phyloP scores from a whole-genome alignment of 352 stramenopile species.

The Pythium apleroticum region DNA sequence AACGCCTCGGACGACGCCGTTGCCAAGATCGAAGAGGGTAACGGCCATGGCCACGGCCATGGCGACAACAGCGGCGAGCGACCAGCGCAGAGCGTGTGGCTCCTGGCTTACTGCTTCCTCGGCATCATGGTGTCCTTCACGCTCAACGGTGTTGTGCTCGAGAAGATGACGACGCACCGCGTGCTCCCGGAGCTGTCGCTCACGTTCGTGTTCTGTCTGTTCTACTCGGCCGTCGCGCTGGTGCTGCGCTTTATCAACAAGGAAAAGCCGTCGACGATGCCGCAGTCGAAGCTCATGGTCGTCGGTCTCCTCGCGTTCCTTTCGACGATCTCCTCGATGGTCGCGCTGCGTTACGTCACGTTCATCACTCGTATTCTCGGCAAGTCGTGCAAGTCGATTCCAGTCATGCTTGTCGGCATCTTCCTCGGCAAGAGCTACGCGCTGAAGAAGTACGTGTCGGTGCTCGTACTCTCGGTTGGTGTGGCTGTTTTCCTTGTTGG shows the following conservation, averaged over 20 bases:
- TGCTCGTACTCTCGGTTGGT: constrained; percentile 67
- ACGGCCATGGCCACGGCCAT: constrained; percentile 13
- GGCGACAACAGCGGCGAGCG: constrained; percentile 15
- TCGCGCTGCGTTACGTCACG: constrained; percentile 80
- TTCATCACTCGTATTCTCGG: constrained; percentile 85
- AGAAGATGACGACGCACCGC: constrained; percentile 85
- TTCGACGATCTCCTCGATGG: constrained; percentile 83
- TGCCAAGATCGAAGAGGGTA: constrained; percentile 29
- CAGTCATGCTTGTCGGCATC: constrained; percentile 79
- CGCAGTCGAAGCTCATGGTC: constrained; percentile 59
- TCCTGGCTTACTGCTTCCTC: constrained; percentile 75
- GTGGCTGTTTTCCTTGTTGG: constrained; percentile 78
- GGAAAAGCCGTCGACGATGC: constrained; percentile 74
- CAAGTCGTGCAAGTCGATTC: constrained; percentile 89
- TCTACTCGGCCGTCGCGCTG: constrained; percentile 69
- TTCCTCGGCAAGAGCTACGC: constrained; percentile 77
- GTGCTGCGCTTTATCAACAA: constrained; percentile 56
- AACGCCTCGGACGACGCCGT: constrained; percentile 26
- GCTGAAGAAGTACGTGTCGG: constrained; percentile 82
- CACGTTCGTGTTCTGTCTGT: constrained; percentile 81
- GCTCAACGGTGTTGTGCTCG: constrained; percentile 75
- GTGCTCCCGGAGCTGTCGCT: constrained; percentile 81
- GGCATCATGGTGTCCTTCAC: constrained; percentile 87
- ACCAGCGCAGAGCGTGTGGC: constrained; percentile 38
- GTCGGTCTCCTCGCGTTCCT: constrained; percentile 72